Conservation (phyloP, 805 yeast species). For the Candida sonorensis region DNA sequence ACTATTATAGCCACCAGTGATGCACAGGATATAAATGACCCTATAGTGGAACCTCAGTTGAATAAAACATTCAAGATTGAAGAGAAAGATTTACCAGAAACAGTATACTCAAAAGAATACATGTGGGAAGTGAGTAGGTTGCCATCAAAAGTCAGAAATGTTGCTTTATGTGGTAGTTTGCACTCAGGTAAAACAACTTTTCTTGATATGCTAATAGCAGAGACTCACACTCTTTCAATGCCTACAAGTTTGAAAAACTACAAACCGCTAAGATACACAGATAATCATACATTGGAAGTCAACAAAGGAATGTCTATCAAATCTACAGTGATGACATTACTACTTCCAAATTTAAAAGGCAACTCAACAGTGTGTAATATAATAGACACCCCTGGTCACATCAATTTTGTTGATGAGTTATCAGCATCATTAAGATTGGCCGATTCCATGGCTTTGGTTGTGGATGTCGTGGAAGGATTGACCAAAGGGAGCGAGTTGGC, state of each 20-base stretch:
- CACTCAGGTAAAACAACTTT: conserved; percentile 85
- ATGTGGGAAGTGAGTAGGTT: conserved; percentile 38
- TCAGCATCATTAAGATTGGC: conserved; percentile 47
- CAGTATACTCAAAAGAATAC: conserved; percentile 57
- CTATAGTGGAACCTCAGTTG: conserved; percentile 52
- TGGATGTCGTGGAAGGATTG: conserved; percentile 86
- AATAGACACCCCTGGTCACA: conserved; percentile 90
- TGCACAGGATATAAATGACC: conserved; percentile 41
- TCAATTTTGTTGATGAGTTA: conserved; percentile 73
- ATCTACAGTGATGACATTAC: conserved; percentile 51
- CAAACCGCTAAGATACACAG: conserved; percentile 58
- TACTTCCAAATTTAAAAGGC: conserved; percentile 45
- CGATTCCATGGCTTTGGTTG: conserved; percentile 62
- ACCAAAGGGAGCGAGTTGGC: conserved; percentile 47
- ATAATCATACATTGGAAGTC: conserved; percentile 61
- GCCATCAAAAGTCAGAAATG: conserved; percentile 65
- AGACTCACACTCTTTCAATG: conserved; percentile 49
- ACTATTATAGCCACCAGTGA: conserved; percentile 48
- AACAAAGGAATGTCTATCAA: conserved; percentile 67
- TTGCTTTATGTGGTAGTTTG: conserved; percentile 72
- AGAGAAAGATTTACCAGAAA: conserved; percentile 48
- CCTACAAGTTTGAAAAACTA: conserved; percentile 29
- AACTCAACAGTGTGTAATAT: conserved; percentile 57
- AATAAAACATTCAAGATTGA: conserved; percentile 41
- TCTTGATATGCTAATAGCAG: conserved; percentile 57